Base-by-base conservation (phyloP, 192 early-diverging fungal species). In the Backusella westeae region DNA sequence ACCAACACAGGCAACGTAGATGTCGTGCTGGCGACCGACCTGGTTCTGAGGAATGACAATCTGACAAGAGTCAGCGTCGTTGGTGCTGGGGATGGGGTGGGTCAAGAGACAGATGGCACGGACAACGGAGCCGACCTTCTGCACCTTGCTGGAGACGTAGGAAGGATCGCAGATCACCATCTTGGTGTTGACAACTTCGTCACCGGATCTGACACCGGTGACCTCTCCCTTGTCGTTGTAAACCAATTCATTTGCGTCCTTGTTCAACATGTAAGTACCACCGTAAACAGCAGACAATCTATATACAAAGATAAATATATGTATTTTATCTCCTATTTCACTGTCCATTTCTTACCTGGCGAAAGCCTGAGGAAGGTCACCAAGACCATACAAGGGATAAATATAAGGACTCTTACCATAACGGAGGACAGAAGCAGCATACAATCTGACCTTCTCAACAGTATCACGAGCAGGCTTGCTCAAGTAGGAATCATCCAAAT, bases 31-130 rank as follows among this genome's bases (percentile, higher is more conserved):
- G 77, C 98, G 90, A 71, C 91, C 88, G 63, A 97, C 91, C 87
- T 99, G 98, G 69, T 98, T 95, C 87, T 99, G 98, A 34, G 98
- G 98, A 80, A 99, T 90, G 73, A 99, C 94, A 79, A 99, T 88
- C 84, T 99, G 98, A 36, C 96, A 86, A 29, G 97, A 98, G 75
- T 98, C 93, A 2, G 86, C 87, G 75, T 94, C 85, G 15, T 89
- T 87, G 19, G 96, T 94, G 83, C 94, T 96, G 65, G 96, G 95
- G 70, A 99, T 94, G 19, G 97, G 93, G 72, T 94, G 91, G 41
- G 89, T 89, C 75, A 99, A 89, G 70, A 99, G 82, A 86, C 97
- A 99, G 79, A 98, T 98, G 70, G 96, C 93, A 67, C 98, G 95
- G 74, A 99, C 93, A n/a, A 98, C 97, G 34, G 91, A 87, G 41